These are phyloP conservation scores for Fusarium praegraminearum DNA, from an alignment of 2,329 filamentous ascomycete species.

Conservation along the genomic window DNA sequence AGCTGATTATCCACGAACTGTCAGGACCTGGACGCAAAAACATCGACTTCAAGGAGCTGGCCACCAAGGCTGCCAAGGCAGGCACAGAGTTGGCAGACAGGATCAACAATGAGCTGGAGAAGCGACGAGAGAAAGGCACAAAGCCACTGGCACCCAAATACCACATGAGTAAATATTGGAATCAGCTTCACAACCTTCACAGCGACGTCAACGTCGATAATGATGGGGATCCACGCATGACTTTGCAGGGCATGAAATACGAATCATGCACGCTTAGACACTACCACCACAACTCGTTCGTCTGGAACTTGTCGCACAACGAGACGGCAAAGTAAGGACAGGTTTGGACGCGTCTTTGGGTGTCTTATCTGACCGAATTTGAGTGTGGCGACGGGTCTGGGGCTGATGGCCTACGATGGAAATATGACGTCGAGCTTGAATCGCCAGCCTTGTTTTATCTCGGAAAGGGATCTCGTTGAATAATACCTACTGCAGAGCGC, in stretches of 20 bases:
- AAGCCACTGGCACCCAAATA: neutral
- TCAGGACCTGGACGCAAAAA: neutral
- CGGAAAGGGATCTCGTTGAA: neutral
- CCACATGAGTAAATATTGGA: neutral
- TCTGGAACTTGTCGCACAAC: neutral
- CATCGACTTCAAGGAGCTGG: neutral
- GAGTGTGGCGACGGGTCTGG: accelerated
- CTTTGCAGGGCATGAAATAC: accelerated
- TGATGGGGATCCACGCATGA: neutral
- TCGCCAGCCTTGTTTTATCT: neutral
- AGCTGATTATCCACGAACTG: neutral
- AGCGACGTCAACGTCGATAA: accelerated
- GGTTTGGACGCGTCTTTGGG: neutral
- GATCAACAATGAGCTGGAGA: neutral
- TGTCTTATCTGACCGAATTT: neutral
- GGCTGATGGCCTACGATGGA: neutral
- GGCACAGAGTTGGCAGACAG: too few species aligned
- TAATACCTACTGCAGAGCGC: accelerated
- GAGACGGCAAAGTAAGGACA: neutral
- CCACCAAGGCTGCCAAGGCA: neutral
- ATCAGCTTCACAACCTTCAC: neutral
- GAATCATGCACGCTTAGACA: neutral
- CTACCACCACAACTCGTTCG: neutral
- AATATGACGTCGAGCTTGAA: neutral
- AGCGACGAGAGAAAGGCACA: neutral